Base-by-base conservation (phyloP, 768 basidiomycete species). In the Astraeus odoratus region DNA sequence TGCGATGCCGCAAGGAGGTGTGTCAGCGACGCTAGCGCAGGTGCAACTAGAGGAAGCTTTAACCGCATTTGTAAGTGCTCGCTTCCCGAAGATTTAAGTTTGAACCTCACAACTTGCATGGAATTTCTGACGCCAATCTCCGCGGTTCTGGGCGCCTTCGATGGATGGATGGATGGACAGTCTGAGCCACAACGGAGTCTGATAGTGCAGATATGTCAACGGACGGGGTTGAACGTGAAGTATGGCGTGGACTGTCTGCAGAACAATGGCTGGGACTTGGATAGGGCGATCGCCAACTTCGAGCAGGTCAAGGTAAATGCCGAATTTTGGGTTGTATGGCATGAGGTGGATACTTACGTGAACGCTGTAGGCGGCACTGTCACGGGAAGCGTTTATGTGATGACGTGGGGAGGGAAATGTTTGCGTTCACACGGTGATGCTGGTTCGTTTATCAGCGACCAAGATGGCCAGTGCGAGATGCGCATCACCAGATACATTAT, bases 241-340 rank as follows among this genome's bases (percentile, higher is more conserved):
- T 95, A 80, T 56, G 77, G 91, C 5, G 68, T 84, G n/a, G 82
- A 96, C 48, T 97, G 95, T 59, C 64, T 98, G 48, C 71, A 78
- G 53, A 81, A 80, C 39, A 96, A 94, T 58, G 79, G 69, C 7
- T 98, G 93, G 93, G 79, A 93, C 58, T 55, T 87, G 41, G 80
- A 81, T 36, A 72, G 75, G 47, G 96, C 96, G 0, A 57, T 91
- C 20, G 74, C 75, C 40, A 94, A 95, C 58, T 98, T 92, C 64
- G 81, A 91, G 57, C 75, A 86, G 60, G 86, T 97, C 56, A 87
- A 86, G 78, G 87, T 87, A 51, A 47, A 80, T 68, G 43, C 40
- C 51, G 31, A 19, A 3, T 1, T 39, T 16, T 10, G 10, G 35
- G 41, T 40, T 47, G 27, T 42, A 19, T 42, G 31, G 18, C 22